These are phyloP conservation scores for Isatis lusitanica DNA, from an alignment of 441 rosid genomes.

Conservation along the genomic window DNA sequence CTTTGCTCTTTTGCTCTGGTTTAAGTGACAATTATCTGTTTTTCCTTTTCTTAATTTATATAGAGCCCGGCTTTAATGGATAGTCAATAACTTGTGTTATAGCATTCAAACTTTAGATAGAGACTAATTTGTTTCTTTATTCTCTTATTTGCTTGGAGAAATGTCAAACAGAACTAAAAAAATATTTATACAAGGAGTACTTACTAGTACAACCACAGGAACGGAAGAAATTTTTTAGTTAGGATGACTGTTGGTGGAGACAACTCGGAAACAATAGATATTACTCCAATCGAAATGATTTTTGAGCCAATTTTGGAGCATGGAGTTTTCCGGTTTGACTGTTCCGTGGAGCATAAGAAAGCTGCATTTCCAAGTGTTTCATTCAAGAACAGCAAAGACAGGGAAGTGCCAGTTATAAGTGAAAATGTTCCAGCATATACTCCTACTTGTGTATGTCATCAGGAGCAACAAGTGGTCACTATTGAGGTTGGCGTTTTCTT, in stretches of 20 bases:
- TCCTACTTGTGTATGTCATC: conserved; percentile 49
- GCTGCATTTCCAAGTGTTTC: conserved; percentile 77
- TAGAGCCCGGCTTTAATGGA: background rate
- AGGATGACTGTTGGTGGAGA: conserved; percentile 46
- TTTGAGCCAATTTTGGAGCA: conserved; percentile 72
- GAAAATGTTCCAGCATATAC: conserved; percentile 49
- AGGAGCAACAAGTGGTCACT: conserved; percentile 64
- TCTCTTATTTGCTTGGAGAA: conserved; percentile 11
- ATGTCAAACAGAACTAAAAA: conserved; percentile 23
- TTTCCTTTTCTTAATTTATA: background rate
- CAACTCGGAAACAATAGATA: conserved; percentile 37
- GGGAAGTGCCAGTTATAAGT: conserved; percentile 54
- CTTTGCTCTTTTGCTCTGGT: background rate
- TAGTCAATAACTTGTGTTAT: background rate
- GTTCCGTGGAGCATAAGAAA: conserved; percentile 53
- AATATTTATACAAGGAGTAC: conserved; percentile 21
- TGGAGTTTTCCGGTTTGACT: conserved; percentile 80
- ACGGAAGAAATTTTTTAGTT: conserved; percentile 21
- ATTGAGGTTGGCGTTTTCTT: conserved; percentile 50
- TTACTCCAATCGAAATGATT: conserved; percentile 51
- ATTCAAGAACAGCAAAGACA: conserved; percentile 50
- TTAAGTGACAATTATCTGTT: background rate
- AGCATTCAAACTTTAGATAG: background rate
- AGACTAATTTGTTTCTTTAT: conserved; percentile 16
- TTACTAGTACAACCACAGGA: conserved; percentile 33